These are phyloP conservation scores for Colletotrichum liaoningense DNA, from an alignment of 2,329 filamentous ascomycete species.

Conservation along the genomic window DNA sequence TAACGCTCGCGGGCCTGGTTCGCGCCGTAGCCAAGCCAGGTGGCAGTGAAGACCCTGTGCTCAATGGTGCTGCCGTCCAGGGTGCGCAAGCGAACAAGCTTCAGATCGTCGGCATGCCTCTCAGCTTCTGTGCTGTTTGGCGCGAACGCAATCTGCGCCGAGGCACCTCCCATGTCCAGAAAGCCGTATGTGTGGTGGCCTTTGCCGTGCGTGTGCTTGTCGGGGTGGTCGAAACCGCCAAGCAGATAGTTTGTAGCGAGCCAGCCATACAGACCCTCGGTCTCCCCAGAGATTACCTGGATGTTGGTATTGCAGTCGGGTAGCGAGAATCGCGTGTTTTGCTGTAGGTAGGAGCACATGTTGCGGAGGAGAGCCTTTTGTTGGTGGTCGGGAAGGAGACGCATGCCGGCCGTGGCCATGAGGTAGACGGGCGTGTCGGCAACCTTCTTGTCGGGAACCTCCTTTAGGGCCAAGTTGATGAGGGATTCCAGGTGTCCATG, in stretches of 20 bases:
- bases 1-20: conserved; percentile 91
- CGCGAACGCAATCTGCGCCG: conserved; percentile 96
- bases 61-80: conserved; percentile 82
- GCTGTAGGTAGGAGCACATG: conserved; percentile 84
- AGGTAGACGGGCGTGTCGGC: conserved; percentile 91
- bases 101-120: conserved; percentile 91
- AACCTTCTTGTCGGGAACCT: conserved; percentile 81
- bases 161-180: conserved; percentile 97
- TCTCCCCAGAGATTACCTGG: conserved; percentile 95
- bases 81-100: conserved; percentile 84
- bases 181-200: conserved; percentile 96
- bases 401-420: conserved; percentile 95
- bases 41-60: conserved; percentile 92
- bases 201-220: conserved; percentile 83
- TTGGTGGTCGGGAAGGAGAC: conserved; percentile 80
- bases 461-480: conserved; percentile 81
- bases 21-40: conserved; percentile 97
- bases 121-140: conserved; percentile 91
- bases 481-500: conserved; percentile 83
- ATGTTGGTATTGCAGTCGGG: conserved; percentile 92
- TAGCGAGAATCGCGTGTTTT: conserved; percentile 82
- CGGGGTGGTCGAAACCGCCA: conserved; percentile 85
- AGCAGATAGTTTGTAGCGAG: conserved; percentile 96
- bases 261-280: conserved; percentile 97
- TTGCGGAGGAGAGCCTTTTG: conserved; percentile 78